Evolutionary conservation across 257 asterid species (phyloP).

Genomic region (Salvia splendens): DNA sequence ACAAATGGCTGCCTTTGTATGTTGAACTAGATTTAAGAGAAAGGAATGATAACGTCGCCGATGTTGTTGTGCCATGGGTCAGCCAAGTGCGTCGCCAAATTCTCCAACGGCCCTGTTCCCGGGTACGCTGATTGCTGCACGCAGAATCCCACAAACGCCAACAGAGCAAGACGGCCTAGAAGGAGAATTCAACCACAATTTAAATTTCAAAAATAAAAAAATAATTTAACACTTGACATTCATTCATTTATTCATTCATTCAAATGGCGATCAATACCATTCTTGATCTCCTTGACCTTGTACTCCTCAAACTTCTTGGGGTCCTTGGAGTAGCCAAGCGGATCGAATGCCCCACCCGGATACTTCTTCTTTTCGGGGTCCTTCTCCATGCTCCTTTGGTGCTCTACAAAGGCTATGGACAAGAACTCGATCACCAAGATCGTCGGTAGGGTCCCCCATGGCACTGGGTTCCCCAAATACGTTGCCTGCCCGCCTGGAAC

Average conservation of each 20-base stretch:
- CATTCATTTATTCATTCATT: too few species aligned
- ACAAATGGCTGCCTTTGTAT: neutral
- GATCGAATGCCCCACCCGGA: conserved; percentile 98
- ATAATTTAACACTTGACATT: too few species aligned
- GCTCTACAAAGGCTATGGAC: conserved; percentile 89
- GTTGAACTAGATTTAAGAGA: neutral
- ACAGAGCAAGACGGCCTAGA: conserved; percentile 74
- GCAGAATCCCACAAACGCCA: conserved; percentile 85
- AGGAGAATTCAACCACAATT: neutral
- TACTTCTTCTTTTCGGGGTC: conserved; percentile 93
- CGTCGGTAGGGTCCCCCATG: conserved; percentile 97
- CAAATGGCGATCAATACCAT: conserved; percentile 50
- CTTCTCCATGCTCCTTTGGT: conserved; percentile 90
- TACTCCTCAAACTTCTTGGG: conserved; percentile 63
- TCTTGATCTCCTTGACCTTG: conserved; percentile 92
- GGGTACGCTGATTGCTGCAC: conserved; percentile 92
- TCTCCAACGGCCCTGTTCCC: conserved; percentile 96
- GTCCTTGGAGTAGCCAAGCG: conserved; percentile 91
- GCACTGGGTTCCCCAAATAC: conserved; percentile 91
- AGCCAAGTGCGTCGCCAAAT: conserved; percentile 84
- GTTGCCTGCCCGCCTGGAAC: conserved; percentile 93
- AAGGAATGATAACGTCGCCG: conserved; percentile 74
- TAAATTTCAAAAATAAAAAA: neutral
- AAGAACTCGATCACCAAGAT: conserved; percentile 79
- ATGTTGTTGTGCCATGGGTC: conserved; percentile 99